Base-by-base conservation (phyloP, 2,329 filamentous ascomycete species). In the Aspergillus carbonarius region DNA sequence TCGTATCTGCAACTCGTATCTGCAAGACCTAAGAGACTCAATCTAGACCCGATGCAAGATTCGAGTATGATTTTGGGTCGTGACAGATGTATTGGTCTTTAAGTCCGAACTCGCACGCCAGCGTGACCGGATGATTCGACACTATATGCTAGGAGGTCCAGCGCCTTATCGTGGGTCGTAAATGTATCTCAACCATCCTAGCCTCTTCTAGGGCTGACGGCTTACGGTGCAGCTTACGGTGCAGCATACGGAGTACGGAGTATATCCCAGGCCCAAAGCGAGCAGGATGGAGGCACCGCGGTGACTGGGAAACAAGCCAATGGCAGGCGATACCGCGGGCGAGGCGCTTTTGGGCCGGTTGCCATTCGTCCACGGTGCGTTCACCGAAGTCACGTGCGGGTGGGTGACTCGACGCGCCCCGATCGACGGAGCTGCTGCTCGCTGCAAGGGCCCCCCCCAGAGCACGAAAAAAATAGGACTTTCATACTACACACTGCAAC, bases 321-420 rank as follows among this genome's bases (percentile, higher is more conserved):
- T 42, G 39, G 18, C 39, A 42, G n/a, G 39, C 39, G 39, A 42
- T 42, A 42, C 39, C 39, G 39, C 39, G 39, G 39, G 39, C 39
- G 39, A 42, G 39, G 18, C 39, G 39, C 39, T 42, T 42, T 42
- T 42, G 39, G 18, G 6, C 18, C 42, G 25, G 23, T 13, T 9
- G 15, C 44, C 25, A 53, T 53, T 53, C 25, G 25, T n/a, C n/a
- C n/a, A n/a, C n/a, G n/a, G n/a, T 51, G 20, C 15, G 18, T 56
- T 68, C 66, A 69, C 66, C 67, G 66, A 62, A 56, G 66, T 71
- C 69, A 71, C 69, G 69, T 71, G 44, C 4, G 68, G 13, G 4
- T 42, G 20, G 23, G 39, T 51, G 47, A 48, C 23, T 30, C 48
- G 44, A 48, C 44, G n/a, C 23, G 10, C 25, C 25, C 23, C 15